Percentiles rank a stretch among this genome's conserved stretches.
phyloP scores from a whole-genome alignment of 2,329 filamentous ascomycete species.

The Neurospora sp. region DNA sequence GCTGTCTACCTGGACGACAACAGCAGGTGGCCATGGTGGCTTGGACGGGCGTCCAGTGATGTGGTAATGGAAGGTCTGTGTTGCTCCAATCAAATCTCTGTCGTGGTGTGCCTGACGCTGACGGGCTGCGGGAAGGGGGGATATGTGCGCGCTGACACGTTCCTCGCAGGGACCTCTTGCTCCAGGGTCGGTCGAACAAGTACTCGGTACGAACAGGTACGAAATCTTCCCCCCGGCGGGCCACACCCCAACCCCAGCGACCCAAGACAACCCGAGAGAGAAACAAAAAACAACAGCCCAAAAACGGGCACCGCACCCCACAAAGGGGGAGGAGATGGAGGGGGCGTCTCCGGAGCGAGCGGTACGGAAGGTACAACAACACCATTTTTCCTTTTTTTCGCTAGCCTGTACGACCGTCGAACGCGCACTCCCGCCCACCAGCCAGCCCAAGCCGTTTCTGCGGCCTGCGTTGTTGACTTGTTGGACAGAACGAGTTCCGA shows the following conservation, averaged over 20 bases:
- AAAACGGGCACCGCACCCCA: constrained; percentile 10
- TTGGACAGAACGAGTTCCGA: neutral
- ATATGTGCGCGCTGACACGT: constrained; percentile 2
- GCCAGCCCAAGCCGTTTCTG: neutral
- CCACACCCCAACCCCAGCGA: neutral
- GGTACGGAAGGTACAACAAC: constrained; percentile 7
- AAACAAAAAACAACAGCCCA: constrained; percentile 3
- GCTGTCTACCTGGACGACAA: neutral
- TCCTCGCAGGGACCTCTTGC: constrained; percentile 5
- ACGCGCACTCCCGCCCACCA: neutral
- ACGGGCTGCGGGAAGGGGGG: neutral
- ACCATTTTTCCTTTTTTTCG: constrained; percentile 15
- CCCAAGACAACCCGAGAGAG: neutral
- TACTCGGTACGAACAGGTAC: constrained; percentile 12
- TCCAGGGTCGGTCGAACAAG: constrained; percentile 4
- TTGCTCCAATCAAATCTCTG: neutral
- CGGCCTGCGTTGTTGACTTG: neutral
- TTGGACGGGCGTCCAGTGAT: neutral
- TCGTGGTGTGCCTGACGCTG: neutral
- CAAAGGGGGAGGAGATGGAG: constrained; percentile 6
- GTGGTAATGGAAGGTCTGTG: neutral
- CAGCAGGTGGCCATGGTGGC: neutral
- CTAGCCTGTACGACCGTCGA: neutral
- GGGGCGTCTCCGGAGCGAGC: constrained; percentile 19
- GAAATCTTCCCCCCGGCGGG: neutral